Evolutionary conservation across 345 rosid species (phyloP), one percentile per base, ranked within the genome.

Genomic region (Eucalyptus polyanthemos): DNA sequence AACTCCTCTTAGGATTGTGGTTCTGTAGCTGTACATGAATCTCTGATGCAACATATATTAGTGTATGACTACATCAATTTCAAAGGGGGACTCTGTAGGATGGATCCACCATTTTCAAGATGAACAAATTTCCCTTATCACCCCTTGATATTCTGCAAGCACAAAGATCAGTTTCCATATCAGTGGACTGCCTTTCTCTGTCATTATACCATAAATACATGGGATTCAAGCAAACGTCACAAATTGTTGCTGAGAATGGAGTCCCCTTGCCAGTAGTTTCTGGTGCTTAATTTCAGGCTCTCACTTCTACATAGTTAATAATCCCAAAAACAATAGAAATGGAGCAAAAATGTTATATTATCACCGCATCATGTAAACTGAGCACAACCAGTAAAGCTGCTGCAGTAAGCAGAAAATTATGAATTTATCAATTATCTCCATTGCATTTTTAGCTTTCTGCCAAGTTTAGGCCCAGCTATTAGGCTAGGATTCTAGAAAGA

Each of bases 91-190:
- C 93, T 80, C 97, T 90, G 91, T 95, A 97, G 58, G 98, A 93
- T 5, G 97, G 98, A 94, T 97, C 99, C 5, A 96, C 90, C 99
- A 97, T 97, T 94, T 95, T 97, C 94, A 97, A 89, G 93, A 97
- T 89, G 93, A 97, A 97, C 94, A 97, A 90, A 90, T 96, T 97
- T 15, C 99, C 99, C 90, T 94, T 95, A 91, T 97, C 98, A 53
- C 99, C 99, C 88, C 98, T 95, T 37, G 99, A 96, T 89, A 97
- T 54, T 90, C 99, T 97, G 96, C 89, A 58, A 34, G 50, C 42
- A 40, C 69, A n/a, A 16, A 45, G 24, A 86, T 44, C 42, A 86
- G 67, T 42, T 50, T 5, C 88, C 58, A 86, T 44, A 27, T n/a
- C 67, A 76, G 83, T 10, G 47, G 83, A 37, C 83, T 22, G 29